Percentiles rank a stretch among this genome's conserved stretches.
These are phyloP conservation scores for Vachellia collinsii DNA, from an alignment of 306 rosid species.

Conservation along the genomic window DNA sequence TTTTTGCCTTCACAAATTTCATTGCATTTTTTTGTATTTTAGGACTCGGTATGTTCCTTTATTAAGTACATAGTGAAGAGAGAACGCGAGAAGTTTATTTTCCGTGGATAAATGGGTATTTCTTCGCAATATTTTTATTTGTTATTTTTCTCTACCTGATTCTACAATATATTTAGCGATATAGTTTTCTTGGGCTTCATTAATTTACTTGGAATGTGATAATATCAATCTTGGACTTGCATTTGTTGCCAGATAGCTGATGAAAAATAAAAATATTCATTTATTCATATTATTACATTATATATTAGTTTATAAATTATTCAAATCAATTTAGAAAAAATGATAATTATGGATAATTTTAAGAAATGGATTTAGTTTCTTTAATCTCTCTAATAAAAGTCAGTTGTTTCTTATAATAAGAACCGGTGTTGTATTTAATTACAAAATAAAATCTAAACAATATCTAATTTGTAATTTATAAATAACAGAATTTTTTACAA, in stretches of 20 bases:
- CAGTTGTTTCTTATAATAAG: too few species aligned
- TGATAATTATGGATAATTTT: too few species aligned
- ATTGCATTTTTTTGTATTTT: conserved; percentile 36
- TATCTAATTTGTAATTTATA: too few species aligned
- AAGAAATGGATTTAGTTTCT: too few species aligned
- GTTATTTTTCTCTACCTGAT: background rate
- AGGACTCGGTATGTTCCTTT: conserved; percentile 23
- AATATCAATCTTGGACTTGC: background rate
- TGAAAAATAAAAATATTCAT: background rate
- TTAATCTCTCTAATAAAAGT: too few species aligned
- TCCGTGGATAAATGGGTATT: background rate
- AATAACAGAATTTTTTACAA: too few species aligned
- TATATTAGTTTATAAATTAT: too few species aligned
- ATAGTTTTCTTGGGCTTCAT: background rate
- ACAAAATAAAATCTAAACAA: too few species aligned
- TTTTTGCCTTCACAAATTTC: conserved; percentile 3
- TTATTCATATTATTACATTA: too few species aligned
- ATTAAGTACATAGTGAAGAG: conserved; percentile 35
- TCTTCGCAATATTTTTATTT: background rate
- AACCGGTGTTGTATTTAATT: too few species aligned
- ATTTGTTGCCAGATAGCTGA: background rate
- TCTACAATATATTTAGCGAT: background rate
- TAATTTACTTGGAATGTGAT: background rate
- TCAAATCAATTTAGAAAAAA: too few species aligned
- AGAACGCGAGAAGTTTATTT: conserved; percentile 16